These are phyloP conservation scores for Leptographium wingfieldii DNA, from an alignment of 2,329 filamentous ascomycete genomes.

Conservation along the genomic window DNA sequence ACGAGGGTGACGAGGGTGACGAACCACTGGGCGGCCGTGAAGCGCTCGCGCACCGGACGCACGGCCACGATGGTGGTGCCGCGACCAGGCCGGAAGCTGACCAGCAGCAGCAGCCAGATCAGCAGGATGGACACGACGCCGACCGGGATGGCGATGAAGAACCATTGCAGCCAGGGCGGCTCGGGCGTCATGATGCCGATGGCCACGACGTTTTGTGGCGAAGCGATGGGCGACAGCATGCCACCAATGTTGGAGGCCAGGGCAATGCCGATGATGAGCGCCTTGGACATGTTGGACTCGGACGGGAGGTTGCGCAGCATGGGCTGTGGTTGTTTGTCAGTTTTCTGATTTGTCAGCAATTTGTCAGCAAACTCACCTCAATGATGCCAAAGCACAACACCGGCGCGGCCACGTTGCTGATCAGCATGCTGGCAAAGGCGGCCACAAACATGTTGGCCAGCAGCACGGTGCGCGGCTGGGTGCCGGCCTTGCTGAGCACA, in stretches of 20 bases:
- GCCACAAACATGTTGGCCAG: constrained; percentile 98
- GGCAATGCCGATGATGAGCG: constrained; percentile 88
- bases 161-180: constrained; percentile 92
- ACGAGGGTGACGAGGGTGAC: constrained; percentile 69
- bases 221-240: constrained; percentile 92
- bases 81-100: constrained; percentile 73
- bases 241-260: constrained; percentile 92
- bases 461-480: constrained; percentile 74
- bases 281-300: constrained; percentile 88
- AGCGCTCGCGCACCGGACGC: constrained; percentile 75
- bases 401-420: constrained; percentile 93
- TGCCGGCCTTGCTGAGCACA: constrained; percentile 90
- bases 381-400: constrained; percentile 97
- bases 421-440: constrained; percentile 97
- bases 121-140: constrained; percentile 77
- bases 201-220: constrained; percentile 93
- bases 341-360: background rate
- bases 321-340: constrained; percentile 38
- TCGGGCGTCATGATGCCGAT: constrained; percentile 88
- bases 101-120: constrained; percentile 78
- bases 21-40: constrained; percentile 85
- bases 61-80: constrained; percentile 88
- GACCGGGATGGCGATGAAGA: constrained; percentile 88
- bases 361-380: constrained; percentile 42
- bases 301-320: constrained; percentile 86